Base-by-base conservation (phyloP, 345 rosid genomes). In the Sisymbrium altissimum region DNA sequence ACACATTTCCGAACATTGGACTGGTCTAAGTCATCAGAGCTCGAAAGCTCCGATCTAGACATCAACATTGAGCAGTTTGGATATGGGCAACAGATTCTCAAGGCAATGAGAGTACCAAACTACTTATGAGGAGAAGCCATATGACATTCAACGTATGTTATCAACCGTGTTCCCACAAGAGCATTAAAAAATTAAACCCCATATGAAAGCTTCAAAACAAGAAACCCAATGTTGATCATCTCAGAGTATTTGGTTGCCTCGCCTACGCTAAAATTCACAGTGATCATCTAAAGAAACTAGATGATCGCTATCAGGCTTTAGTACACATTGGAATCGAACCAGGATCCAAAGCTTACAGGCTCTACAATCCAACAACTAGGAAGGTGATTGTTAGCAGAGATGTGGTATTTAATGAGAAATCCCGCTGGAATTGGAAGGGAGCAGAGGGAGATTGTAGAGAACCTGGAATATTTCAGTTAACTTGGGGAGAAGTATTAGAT, bases 61-160 rank as follows among this genome's bases (percentile, higher is more conserved):
- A 92, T 88, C 63, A 92, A 72, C 17, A 78, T 81, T 0, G 94
- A 89, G 82, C 96, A 92, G 60, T 43, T 84, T 1, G 84, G 89
- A 80, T 81, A 82, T 3, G 96, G 94, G 71, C 96, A 92, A 43
- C 88, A 92, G 67, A 89, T 54, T 72, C 75, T 88, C 39, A 44
- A 44, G 6, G 19, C 48, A 43, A 23, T 23, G 25, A 1, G 3
- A 1, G 3, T 23, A 1, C 25, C 25, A 23, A 23, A 23, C 3
- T 3, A 1, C 3, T 3, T 23, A 23, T 23, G 25, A 3, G 25
- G 3, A 23, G 25, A 23, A n/a, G 18, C 18, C 1, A 7, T 14
- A 14, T 4, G 46, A 4, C 46, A 43, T 5, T n/a, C 48, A 1
- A 44, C 48, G 0, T 44, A 44, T 44, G 15, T 44, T 9, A 44